Base-by-base conservation (phyloP, 345 rosid species). In the Euphorbia lathyris region DNA sequence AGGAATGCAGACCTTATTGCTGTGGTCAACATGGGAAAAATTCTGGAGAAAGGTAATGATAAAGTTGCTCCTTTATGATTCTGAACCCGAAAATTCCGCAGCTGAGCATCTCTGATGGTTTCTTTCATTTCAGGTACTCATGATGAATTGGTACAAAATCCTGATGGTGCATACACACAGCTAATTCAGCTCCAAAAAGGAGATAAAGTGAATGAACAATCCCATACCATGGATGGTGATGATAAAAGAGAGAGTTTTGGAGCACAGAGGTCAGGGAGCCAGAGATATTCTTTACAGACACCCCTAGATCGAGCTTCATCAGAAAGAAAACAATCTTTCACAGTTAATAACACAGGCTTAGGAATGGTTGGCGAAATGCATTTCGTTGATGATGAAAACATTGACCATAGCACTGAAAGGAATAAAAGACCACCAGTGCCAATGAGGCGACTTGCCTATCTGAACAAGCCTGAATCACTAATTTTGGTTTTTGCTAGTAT, bases 111-210 rank as follows among this genome's bases (percentile, higher is more conserved):
- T 38, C 0, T 1, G 27, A 52, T 22, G 43, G 6, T 10, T 58
- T 29, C 66, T 12, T 14, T 50, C 67, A 71, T 55, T 64, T 61
- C 53, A 86, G 96, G 90, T 16, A 82, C 83, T 69, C 96, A 84
- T 51, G 89, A 82, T 43, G 90, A 82, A 66, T 75, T 93, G 81
- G 87, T 82, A 59, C 72, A 58, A 51, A 77, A 90, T 78, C 88
- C 90, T 0, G 86, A 83, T 0, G 98, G 98, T 40, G 88, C 87
- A 11, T 90, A 90, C 77, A 82, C 92, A 10, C 97, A 89, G 77
- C 83, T 93, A 9, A 68, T 93, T 69, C 87, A 84, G 42, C 83
- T 90, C 50, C 98, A 93, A 85, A 86, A 83, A 75, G 93, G 92
- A 57, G 72, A 82, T 53, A 79, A 73, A 7, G 84, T 75, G 36